Conservation (phyloP, 169 alveolate species). For the Cyclospora cayetanensis region DNA sequence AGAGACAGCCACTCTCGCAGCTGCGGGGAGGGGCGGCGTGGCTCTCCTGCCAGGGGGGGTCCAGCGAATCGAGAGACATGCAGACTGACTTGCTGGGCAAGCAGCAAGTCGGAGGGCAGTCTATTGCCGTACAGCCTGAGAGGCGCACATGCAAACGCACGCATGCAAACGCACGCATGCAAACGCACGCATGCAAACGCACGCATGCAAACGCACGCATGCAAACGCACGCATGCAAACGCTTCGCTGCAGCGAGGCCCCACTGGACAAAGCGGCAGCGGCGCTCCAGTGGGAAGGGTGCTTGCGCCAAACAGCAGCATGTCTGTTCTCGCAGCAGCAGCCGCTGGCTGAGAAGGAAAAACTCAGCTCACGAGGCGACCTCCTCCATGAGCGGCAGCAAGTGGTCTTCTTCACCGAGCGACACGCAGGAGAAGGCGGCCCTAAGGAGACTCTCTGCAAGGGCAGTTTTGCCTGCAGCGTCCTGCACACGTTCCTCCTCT, state of each 20-base stretch:
- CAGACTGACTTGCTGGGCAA: constrained; percentile 70
- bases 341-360: no score
- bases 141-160: no score
- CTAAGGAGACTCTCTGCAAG: constrained; percentile 60
- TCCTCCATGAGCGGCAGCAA: constrained; percentile 65
- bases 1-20: constrained; percentile 7
- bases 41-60: not conserved
- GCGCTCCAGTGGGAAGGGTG: no score
- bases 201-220: no score
- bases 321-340: no score
- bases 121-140: constrained; percentile 46
- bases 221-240: no score
- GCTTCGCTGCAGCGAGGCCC: no score
- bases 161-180: no score
- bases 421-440: constrained; percentile 54
- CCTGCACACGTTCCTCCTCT: not conserved
- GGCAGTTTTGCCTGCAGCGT: not conserved
- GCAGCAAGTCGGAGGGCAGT: constrained; percentile 65
- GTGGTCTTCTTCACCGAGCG: constrained; percentile 63
- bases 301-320: no score
- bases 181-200: no score
- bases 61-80: constrained; percentile 3
- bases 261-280: no score
- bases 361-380: constrained; percentile 15
- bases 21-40: constrained; percentile 9